Evolutionary conservation across 2,329 filamentous ascomycete species (phyloP).

Genomic region (Lachnum nothofagi): DNA sequence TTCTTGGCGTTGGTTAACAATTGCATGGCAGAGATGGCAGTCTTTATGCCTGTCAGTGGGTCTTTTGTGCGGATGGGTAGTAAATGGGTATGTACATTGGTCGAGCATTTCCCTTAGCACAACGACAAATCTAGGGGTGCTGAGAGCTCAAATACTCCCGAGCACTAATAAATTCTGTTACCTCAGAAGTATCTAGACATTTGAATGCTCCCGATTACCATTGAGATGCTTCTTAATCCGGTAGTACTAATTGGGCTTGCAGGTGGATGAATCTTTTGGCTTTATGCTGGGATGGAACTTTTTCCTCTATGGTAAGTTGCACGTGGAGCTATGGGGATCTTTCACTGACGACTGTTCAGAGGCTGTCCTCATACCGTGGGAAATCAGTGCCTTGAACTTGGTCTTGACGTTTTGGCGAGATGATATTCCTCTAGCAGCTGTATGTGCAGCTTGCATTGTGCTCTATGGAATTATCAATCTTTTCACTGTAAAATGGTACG

Average conservation of each 20-base stretch:
- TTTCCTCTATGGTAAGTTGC: slow-evolving; percentile 50
- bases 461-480: slow-evolving; percentile 53
- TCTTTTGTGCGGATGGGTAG: slow-evolving; percentile 50
- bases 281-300: slow-evolving; percentile 54
- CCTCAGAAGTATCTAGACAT: no score
- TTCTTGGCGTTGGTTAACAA: slow-evolving; percentile 34
- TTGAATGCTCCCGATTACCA: no score
- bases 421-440: slow-evolving; percentile 34
- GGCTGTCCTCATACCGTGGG: slow-evolving; percentile 27
- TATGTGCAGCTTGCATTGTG: slow-evolving; percentile 36
- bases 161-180: no score
- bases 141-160: no score
- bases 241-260: no score
- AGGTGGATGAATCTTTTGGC: slow-evolving; percentile 50
- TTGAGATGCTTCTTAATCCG: no score
- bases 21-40: slow-evolving; percentile 47
- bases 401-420: slow-evolving; percentile 44
- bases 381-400: slow-evolving; percentile 39
- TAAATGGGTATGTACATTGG: no score
- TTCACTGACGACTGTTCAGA: slow-evolving; percentile 10
- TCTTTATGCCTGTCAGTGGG: slow-evolving; percentile 49
- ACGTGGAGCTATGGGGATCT: neutral
- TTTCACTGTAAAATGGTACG: slow-evolving; percentile 61
- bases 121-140: no score
- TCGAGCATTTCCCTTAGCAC: no score